Conservation (phyloP, 495 filamentous ascomycete genomes). For the Hypoxylon perforatum region DNA sequence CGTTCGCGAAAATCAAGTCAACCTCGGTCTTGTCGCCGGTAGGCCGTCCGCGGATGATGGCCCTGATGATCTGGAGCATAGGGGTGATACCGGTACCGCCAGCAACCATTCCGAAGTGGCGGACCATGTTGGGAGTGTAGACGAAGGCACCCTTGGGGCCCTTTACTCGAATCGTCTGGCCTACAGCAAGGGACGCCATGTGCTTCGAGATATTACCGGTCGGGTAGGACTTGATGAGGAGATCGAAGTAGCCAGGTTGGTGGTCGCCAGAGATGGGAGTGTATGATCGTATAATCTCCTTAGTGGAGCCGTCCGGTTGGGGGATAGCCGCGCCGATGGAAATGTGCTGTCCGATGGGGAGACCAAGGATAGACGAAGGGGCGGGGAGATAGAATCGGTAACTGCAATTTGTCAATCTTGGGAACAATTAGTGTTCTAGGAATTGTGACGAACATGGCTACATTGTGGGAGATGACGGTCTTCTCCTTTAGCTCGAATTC, state of each 20-base stretch:
- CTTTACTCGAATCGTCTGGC: constrained; percentile 86
- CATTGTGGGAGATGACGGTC: constrained; percentile 94
- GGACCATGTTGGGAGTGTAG: constrained; percentile 93
- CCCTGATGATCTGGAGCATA: constrained; percentile 94
- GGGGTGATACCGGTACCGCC: constrained; percentile 98
- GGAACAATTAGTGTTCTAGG: background rate
- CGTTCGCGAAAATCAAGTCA: constrained; percentile 95
- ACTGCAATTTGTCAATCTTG: constrained; percentile 50
- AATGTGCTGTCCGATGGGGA: constrained; percentile 98
- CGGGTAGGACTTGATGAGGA: constrained; percentile 97
- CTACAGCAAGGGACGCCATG: constrained; percentile 82
- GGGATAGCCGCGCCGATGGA: constrained; percentile 83
- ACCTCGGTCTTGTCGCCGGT: constrained; percentile 87
- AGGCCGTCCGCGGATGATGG: constrained; percentile 84
- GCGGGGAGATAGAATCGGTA: constrained; percentile 90
- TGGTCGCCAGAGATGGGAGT: constrained; percentile 95
- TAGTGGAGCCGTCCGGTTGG: constrained; percentile 72
- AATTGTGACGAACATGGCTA: constrained; percentile 73
- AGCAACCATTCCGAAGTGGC: constrained; percentile 96
- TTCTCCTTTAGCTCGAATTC: constrained; percentile 90
- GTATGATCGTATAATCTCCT: constrained; percentile 95
- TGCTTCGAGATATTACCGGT: constrained; percentile 95
- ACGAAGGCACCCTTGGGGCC: constrained; percentile 98
- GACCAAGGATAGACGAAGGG: constrained; percentile 83
- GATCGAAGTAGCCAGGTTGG: constrained; percentile 92